A percentile compares a stretch with the other conserved stretches of the same genome.
These are phyloP conservation scores for Botryosphaeria dothidea DNA, from an alignment of 2,329 filamentous ascomycete species.

Conservation along the genomic window DNA sequence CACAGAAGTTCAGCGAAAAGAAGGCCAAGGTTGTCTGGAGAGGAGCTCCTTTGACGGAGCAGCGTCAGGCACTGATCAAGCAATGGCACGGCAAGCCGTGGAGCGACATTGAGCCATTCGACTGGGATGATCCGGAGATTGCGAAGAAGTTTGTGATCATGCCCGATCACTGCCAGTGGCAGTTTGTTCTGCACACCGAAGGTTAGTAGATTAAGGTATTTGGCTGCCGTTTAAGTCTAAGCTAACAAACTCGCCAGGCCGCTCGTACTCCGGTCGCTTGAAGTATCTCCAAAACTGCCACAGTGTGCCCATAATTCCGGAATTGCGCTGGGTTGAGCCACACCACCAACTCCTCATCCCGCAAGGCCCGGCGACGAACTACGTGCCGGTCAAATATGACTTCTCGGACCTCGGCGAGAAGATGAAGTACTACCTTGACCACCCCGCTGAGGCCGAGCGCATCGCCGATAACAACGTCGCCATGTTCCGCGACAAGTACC, in stretches of 20 bases:
- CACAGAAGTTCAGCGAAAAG: slow-evolving; percentile 24
- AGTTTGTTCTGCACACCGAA: slow-evolving; percentile 26
- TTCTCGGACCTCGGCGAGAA: slow-evolving; percentile 40
- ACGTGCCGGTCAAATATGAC: slow-evolving; percentile 50
- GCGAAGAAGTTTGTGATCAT: slow-evolving; percentile 23
- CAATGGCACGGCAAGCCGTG: slow-evolving; percentile 27
- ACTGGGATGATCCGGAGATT: slow-evolving; percentile 26
- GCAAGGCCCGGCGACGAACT: slow-evolving; percentile 51
- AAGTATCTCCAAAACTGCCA: slow-evolving; percentile 37
- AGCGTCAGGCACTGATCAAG: slow-evolving; percentile 28
- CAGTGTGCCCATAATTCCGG: slow-evolving; percentile 52
- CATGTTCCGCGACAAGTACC: slow-evolving; percentile 54
- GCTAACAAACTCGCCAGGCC: slow-evolving; percentile 19
- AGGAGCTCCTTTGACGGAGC: slow-evolving; percentile 31
- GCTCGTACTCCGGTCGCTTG: slow-evolving; percentile 34
- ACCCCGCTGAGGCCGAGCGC: slow-evolving; percentile 46
- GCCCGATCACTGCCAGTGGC: slow-evolving; percentile 27
- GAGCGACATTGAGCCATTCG: slow-evolving; percentile 31
- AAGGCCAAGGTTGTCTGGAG: slow-evolving; percentile 36
- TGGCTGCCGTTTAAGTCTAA: no score
- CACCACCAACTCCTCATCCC: slow-evolving; percentile 49
- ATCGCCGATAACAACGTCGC: slow-evolving; percentile 53
- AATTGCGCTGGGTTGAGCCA: slow-evolving; percentile 51
- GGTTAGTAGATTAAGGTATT: slow-evolving; percentile 15
- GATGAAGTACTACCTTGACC: slow-evolving; percentile 44